These are phyloP conservation scores for Triticum monococcum DNA, from an alignment of 176 grass and related monocot genomes.

Conservation along the genomic window DNA sequence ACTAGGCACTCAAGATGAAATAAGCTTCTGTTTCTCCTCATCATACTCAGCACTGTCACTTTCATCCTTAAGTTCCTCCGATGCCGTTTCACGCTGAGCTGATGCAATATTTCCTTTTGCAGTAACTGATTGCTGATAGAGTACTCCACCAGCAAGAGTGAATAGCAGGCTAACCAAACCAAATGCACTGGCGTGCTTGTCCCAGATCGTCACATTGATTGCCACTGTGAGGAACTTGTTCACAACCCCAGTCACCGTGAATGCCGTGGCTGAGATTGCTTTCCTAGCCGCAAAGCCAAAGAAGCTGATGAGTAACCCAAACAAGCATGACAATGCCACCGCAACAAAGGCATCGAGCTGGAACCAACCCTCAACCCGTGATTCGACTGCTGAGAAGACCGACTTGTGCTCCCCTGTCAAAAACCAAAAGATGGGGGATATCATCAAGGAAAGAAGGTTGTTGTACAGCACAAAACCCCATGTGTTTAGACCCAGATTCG, in stretches of 20 bases:
- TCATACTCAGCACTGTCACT: constrained; percentile 25
- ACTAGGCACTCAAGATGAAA: constrained; percentile 37
- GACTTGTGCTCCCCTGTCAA: constrained; percentile 65
- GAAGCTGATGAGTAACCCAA: constrained; percentile 82
- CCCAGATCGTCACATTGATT: constrained; percentile 89
- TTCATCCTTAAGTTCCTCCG: constrained; percentile 16
- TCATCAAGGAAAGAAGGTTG: constrained; percentile 67
- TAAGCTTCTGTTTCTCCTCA: constrained; percentile 51
- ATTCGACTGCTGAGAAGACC: constrained; percentile 35
- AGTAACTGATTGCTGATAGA: constrained; percentile 84
- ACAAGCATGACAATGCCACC: constrained; percentile 66
- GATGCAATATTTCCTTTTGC: constrained; percentile 31
- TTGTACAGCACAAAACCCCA: constrained; percentile 91
- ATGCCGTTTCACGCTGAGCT: background rate
- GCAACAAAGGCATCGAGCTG: constrained; percentile 56
- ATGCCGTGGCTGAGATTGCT: constrained; percentile 83
- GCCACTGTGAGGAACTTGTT: constrained; percentile 81
- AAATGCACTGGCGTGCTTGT: constrained; percentile 49
- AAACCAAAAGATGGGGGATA: constrained; percentile 70
- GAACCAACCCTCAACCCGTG: constrained; percentile 48
- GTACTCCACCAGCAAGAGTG: constrained; percentile 64
- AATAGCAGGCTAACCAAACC: constrained; percentile 66
- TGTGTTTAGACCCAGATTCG: constrained; percentile 64
- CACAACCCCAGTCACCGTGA: constrained; percentile 84
- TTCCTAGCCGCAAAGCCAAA: constrained; percentile 75